Percentiles rank a stretch among this genome's conserved stretches.
Evolutionary conservation across 73 alveolate species (phyloP).

Genomic region (Tetrahymena borealis): DNA sequence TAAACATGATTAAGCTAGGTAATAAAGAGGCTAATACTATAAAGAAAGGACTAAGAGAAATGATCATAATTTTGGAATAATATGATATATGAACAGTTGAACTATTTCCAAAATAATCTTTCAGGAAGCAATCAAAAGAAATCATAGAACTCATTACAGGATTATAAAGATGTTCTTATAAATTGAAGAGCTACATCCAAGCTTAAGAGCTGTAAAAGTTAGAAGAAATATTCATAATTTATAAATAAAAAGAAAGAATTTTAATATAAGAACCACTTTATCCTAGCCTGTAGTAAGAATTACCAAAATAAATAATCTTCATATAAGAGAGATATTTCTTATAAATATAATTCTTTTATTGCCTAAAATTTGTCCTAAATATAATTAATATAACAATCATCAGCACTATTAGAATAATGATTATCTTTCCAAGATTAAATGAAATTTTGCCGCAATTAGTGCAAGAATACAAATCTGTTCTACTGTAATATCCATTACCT

Average conservation of each 20-base stretch:
- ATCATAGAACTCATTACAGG: background rate
- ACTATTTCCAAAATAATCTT: background rate
- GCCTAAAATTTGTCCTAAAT: background rate
- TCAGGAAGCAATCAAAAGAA: background rate
- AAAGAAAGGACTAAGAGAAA: background rate
- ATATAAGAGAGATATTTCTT: background rate
- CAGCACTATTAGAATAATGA: background rate
- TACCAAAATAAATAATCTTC: background rate
- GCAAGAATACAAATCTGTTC: background rate
- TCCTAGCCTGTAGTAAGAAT: background rate
- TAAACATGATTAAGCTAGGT: background rate
- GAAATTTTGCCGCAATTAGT: background rate
- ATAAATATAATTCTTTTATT: background rate
- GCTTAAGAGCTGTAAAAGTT: background rate
- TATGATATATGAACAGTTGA: background rate
- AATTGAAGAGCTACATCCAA: background rate
- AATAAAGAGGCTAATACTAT: background rate
- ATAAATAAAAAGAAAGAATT: background rate
- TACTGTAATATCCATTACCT: background rate
- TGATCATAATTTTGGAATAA: background rate
- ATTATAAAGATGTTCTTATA: background rate
- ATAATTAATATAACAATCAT: background rate
- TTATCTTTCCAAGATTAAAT: background rate
- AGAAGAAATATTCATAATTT: background rate
- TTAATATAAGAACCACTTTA: background rate